Base-by-base conservation (phyloP, 805 yeast species). In the Allodekkera sacchari region DNA sequence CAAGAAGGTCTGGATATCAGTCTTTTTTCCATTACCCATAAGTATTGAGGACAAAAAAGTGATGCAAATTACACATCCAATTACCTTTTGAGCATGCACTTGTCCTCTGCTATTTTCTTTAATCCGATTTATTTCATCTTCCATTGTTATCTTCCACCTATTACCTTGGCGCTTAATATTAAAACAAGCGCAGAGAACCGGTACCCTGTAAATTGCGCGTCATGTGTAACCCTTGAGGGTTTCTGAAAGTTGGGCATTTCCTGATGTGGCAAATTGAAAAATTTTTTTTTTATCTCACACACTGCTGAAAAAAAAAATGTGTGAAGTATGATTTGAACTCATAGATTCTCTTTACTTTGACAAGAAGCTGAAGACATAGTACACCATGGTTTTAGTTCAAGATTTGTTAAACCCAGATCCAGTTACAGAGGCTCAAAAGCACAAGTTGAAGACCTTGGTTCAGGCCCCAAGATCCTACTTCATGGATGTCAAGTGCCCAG, bases 401-500 rank as follows among this genome's bases (percentile, higher is more conserved):
- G 97, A 88, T 79, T 82, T 88, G 69, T 78, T 92, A 65, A 83
- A 92, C 94, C 99, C 99, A 69, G 69, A 82, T 66, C 83, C 95
- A 63, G 94, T 89, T 64, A 65, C 95, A 55, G 99, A 92, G 80
- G 88, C 87, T 59, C 80, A 77, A 71, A 78, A 88, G 70, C 95
- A 92, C 85, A 92, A 92, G 74, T 77, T 88, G 63, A 92, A 89
- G 87, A 78, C 83, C 60, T 82, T 92, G 63, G 99, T 92, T 53
- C 96, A 89, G 68, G 65, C 83, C 46, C 99, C 99, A 70, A 84
- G 97, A 81, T 88, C 97, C 42, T 92, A 74, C 80, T 92, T 92
- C 83, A 88, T 92, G 96, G 99, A 92, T 64, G 98, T 92, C 57
- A 92, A 89, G 71, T 92, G 98, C 72, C 97, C 94, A 69, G 97